Evolutionary conservation across 257 asterid genomes (phyloP), one percentile per base, ranked within the genome.

Genomic region (Salvia rosmarinus): DNA sequence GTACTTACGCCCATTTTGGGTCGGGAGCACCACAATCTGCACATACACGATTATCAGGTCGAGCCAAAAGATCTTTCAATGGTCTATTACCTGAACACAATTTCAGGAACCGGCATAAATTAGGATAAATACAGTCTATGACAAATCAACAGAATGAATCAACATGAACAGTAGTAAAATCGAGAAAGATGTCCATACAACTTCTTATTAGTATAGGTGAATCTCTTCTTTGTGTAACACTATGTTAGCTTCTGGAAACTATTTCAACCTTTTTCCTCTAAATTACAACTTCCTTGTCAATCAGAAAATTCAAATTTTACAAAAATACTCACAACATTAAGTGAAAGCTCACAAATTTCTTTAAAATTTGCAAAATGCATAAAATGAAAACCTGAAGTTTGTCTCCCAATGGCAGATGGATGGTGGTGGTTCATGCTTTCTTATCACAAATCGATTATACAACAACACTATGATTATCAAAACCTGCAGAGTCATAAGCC

Each of bases 1-100:
- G 70, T 61, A 87, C 99, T 86, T 91, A 95, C 99, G 99, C 99
- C 99, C 99, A 95, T 88, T 91, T 95, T 47, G 99, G 99, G 74
- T 95, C 97, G 37, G 87, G 89, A 71, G 99, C 86, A 77, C 90
- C 89, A 82, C 99, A 95, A 82, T 95, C 99, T 74, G 99, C 99
- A 73, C 99, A 95, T 28, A 73, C 80, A 51, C 96, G 91, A 69
- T 95, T 91, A 74, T 90, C 98, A 0, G 75, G 79, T 75, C 83
- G 87, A 76, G 82, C 84, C 88, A 95, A 79, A 78, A 95, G 97
- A 55, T 86, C 94, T 78, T 87, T 89, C 85, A 95, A 78, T 84
- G 89, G 87, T 80, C 88, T 83, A 69, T 88, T 85, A 82, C 95
- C 97, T 95, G 88, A 6, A 55, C 39, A 80, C 8, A 43, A 8